Conservation (phyloP, 441 rosid genomes). For the Eutrema salsugineum region DNA sequence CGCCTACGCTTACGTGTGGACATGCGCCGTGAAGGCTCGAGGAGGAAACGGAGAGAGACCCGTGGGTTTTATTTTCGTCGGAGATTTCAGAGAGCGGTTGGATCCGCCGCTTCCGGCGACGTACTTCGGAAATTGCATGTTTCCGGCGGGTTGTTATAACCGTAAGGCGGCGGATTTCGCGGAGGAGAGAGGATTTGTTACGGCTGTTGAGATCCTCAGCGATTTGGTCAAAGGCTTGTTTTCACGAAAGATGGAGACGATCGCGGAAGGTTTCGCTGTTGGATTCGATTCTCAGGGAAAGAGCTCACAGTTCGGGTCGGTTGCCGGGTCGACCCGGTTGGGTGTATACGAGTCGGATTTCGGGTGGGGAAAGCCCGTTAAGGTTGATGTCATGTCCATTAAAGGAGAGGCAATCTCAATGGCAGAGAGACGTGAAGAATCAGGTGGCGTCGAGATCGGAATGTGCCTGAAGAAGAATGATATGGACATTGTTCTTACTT, state of each 20-base stretch:
- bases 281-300: background rate
- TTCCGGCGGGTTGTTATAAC: background rate
- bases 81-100: constrained; percentile 35
- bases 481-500: constrained; percentile 22
- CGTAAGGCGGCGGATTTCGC: constrained; percentile 13
- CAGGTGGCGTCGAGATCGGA: constrained; percentile 46
- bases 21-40: constrained; percentile 34
- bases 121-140: constrained; percentile 42
- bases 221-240: constrained; percentile 21
- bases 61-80: constrained; percentile 11
- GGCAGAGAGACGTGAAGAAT: constrained; percentile 36
- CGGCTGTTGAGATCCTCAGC: constrained; percentile 26
- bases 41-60: constrained; percentile 4
- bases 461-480: constrained; percentile 27
- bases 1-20: constrained; percentile 28
- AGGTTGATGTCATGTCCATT: constrained; percentile 35
- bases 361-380: constrained; percentile 56
- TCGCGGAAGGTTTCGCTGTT: background rate
- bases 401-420: constrained; percentile 27
- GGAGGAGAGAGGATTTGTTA: constrained; percentile 26
- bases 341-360: constrained; percentile 42
- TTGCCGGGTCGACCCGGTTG: constrained; percentile 49
- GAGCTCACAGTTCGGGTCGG: constrained; percentile 1
- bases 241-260: background rate
- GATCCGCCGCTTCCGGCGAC: constrained; percentile 29